These are phyloP conservation scores for Lipomyces sp. DNA, from an alignment of 805 yeast species.

Conservation along the genomic window DNA sequence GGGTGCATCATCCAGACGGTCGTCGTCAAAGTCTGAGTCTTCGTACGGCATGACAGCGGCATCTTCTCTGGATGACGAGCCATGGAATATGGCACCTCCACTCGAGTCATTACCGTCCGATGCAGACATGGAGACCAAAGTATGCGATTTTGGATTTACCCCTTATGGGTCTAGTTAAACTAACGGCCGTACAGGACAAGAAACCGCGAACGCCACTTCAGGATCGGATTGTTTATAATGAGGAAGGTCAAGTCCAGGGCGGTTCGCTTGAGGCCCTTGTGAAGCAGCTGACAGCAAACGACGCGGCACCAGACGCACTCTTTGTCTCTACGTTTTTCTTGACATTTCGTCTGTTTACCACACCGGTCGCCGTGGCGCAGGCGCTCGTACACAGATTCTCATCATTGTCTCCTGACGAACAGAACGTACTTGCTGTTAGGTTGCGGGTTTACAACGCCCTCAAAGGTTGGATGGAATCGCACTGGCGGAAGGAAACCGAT, in stretches of 20 bases:
- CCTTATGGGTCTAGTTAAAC: neutral
- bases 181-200: neutral
- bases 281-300: conserved; percentile 80
- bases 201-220: conserved; percentile 13
- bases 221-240: conserved; percentile 54
- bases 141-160: neutral
- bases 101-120: neutral
- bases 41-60: conserved; percentile 3
- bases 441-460: conserved; percentile 63
- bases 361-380: conserved; percentile 64
- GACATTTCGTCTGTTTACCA: conserved; percentile 77
- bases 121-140: neutral
- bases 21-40: conserved; percentile 4
- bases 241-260: conserved; percentile 76
- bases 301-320: conserved; percentile 56
- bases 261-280: conserved; percentile 80
- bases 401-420: conserved; percentile 33
- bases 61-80: neutral
- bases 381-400: conserved; percentile 68
- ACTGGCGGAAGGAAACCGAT: conserved; percentile 57
- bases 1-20: conserved; percentile 3
- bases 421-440: conserved; percentile 25
- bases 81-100: neutral
- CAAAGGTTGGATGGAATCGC: conserved; percentile 86
- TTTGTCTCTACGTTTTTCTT: conserved; percentile 71